These are phyloP conservation scores for Pseudocercospora pini-densiflorae DNA, from an alignment of 2,329 filamentous ascomycete species.

Conservation along the genomic window DNA sequence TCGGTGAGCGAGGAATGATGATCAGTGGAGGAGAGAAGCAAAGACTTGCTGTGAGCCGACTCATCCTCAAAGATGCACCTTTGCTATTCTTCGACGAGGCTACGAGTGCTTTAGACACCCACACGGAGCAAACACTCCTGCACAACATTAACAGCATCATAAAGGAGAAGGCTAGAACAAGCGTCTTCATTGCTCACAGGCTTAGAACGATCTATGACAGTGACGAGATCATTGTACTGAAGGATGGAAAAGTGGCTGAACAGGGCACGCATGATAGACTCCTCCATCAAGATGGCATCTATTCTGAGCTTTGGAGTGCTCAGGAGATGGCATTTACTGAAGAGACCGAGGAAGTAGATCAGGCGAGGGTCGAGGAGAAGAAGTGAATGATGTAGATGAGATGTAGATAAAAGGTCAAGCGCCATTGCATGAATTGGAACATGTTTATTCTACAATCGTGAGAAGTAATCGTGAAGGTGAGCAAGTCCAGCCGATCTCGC, in stretches of 20 bases:
- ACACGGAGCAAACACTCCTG: conserved; percentile 89
- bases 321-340: conserved; percentile 46
- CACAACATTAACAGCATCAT: conserved; percentile 92
- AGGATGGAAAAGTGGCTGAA: conserved; percentile 83
- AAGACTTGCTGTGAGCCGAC: conserved; percentile 78
- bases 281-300: conserved; percentile 77
- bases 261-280: conserved; percentile 85
- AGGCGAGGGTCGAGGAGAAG: background rate
- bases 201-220: conserved; percentile 92
- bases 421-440: too few species aligned
- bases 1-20: conserved; percentile 95
- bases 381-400: conserved; percentile 17
- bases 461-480: too few species aligned
- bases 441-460: background rate
- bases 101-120: conserved; percentile 88
- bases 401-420: conserved; percentile 10
- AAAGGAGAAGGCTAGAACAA: conserved; percentile 84
- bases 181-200: conserved; percentile 92
- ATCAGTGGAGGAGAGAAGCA: conserved; percentile 95
- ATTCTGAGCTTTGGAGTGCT: conserved; percentile 83
- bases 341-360: conserved; percentile 29
- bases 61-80: conserved; percentile 87
- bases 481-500: background rate
- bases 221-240: conserved; percentile 87
- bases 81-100: conserved; percentile 95